phyloP scores from a whole-genome alignment of 2,329 filamentous ascomycete species.

The Pleomassaria siparia region DNA sequence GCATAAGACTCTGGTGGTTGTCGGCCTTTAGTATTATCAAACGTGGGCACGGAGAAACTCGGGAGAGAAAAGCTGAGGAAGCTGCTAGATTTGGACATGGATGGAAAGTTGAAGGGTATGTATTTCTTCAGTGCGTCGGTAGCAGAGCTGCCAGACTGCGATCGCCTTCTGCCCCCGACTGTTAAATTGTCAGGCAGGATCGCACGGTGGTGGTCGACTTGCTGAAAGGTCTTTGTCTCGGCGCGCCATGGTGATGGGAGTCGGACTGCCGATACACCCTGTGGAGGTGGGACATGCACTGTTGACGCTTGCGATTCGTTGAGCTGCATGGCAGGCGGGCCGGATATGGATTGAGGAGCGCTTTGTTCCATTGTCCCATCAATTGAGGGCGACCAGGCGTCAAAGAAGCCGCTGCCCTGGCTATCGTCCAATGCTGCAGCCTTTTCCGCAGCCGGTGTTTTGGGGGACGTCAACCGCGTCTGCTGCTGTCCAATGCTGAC shows the following conservation, averaged over 20 bases:
- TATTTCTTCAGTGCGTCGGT: slow-evolving; percentile 40
- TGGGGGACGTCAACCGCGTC: slow-evolving; percentile 57
- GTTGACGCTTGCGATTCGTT: background rate
- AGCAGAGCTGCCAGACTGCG: slow-evolving; percentile 42
- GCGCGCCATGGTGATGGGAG: slow-evolving; percentile 52
- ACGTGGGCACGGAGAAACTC: slow-evolving; percentile 31
- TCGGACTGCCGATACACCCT: slow-evolving; percentile 21
- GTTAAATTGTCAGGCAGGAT: slow-evolving; percentile 43
- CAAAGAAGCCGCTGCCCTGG: slow-evolving; percentile 52
- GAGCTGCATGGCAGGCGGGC: background rate
- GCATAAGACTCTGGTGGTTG: slow-evolving; percentile 11
- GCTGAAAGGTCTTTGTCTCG: slow-evolving; percentile 39
- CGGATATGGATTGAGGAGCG: background rate
- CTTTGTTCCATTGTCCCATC: slow-evolving; percentile 23
- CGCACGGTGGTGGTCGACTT: slow-evolving; percentile 37
- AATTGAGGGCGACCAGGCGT: slow-evolving; percentile 39
- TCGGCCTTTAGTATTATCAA: slow-evolving; percentile 22
- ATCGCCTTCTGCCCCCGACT: slow-evolving; percentile 37
- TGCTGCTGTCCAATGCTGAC: slow-evolving; percentile 62
- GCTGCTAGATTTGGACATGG: slow-evolving; percentile 38
- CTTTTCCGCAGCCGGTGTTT: slow-evolving; percentile 62
- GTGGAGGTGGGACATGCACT: slow-evolving; percentile 1
- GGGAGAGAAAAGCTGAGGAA: slow-evolving; percentile 41
- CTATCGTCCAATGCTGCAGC: slow-evolving; percentile 55
- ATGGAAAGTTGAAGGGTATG: slow-evolving; percentile 41